phyloP scores from a whole-genome alignment of 2,329 filamentous ascomycete genomes.

The Venturia nashicola region DNA sequence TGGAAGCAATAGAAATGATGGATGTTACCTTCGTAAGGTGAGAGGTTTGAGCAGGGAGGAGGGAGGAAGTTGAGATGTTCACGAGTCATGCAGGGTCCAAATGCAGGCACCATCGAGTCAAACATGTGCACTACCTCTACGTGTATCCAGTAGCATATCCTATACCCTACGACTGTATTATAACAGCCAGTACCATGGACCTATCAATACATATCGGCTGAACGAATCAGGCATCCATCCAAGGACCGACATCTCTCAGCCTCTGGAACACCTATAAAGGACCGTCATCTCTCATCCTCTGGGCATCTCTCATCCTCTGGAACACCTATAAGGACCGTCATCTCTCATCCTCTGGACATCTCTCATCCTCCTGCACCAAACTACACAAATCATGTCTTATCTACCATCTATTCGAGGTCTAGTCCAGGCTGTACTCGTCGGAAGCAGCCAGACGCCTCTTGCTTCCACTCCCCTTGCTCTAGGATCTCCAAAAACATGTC shows the following conservation, averaged over 20 bases:
- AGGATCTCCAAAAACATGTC: slow-evolving; percentile 3
- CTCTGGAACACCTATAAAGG: neutral
- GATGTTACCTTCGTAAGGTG: too few relatives aligned
- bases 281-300: too few relatives aligned
- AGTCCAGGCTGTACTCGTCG: neutral
- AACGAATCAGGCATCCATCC: neutral
- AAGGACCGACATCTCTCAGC: neutral
- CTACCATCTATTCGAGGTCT: neutral
- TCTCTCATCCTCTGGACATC: too few relatives aligned
- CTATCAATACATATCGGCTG: neutral
- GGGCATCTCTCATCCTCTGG: too few relatives aligned
- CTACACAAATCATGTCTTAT: neutral
- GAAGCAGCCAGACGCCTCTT: neutral
- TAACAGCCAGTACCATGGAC: neutral
- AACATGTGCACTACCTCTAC: neutral
- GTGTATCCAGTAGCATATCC: neutral
- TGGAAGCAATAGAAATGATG: too few relatives aligned
- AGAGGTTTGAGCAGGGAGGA: too few relatives aligned
- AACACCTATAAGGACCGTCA: too few relatives aligned
- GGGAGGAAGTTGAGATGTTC: too few relatives aligned
- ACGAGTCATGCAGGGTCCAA: neutral
- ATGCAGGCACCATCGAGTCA: neutral
- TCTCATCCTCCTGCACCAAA: neutral
- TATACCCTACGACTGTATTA: neutral
- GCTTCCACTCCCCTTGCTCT: neutral